Evolutionary conservation across 257 asterid genomes (phyloP), one percentile per base, ranked within the genome.

Genomic region (Solanum pimpinellifolium): DNA sequence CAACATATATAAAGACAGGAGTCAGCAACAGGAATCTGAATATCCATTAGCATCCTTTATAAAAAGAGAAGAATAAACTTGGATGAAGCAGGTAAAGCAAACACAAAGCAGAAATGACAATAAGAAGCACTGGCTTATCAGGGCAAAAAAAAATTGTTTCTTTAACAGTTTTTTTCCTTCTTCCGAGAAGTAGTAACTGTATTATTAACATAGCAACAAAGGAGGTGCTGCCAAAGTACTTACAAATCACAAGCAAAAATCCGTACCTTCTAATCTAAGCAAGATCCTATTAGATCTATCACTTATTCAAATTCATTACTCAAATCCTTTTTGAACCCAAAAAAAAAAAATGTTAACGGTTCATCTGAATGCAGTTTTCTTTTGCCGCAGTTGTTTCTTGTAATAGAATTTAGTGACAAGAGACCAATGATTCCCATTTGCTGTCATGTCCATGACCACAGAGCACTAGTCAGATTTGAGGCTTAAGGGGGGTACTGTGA

Each of bases 91-190:
- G 29, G 44, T 49, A 20, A 89, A 84, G 83, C 41, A 88, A 33
- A 25, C 52, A 83, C 76, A 76, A 44, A 72, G 76, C 27, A 88
- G 90, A 83, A 47, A 84, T 42, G 59, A 81, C 72, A 86, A 82
- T 15, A 85, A 91, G 41, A 20, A 84, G 90, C 68, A 65, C 83
- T 69, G 86, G 86, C 88, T 21, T 42, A 49, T 81, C 46, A 49
- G 56, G 62, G 69, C n/a, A 11, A 60, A 37, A 20, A 42, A 10
- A 81, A 23, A 46, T 1, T 47, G 85, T 81, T 49, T 81, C 69
- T 18, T 18, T 5, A 31, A 80, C 66, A 29, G 16, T 18, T 16
- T 52, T 27, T 20, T 80, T 52, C 3, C 62, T 52, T 27, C n/a
- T 78, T 46, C 31, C 11, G 16, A 78, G 84, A 78, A 78, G 49